phyloP scores from a whole-genome alignment of 2,329 filamentous ascomycete genomes.

The Colletotrichum echinochloae region DNA sequence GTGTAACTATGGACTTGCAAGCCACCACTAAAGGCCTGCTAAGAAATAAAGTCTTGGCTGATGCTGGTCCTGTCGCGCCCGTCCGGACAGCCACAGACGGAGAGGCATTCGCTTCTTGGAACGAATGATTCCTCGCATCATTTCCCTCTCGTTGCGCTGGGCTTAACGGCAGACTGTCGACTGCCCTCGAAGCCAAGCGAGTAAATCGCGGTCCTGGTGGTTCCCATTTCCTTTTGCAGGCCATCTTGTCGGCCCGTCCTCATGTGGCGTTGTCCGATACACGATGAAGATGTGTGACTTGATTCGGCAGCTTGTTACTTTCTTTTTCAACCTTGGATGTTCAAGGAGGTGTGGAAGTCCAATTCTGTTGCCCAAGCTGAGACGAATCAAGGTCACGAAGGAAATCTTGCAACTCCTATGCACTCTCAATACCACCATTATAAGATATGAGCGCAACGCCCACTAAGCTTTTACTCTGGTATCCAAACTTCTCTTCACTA shows the following conservation, averaged over 20 bases:
- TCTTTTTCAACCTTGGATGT: not conserved
- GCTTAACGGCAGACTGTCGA: too few relatives aligned
- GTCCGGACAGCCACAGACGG: slow-evolving; percentile 17
- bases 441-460: too few relatives aligned
- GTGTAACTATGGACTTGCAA: slow-evolving; percentile 4
- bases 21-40: slow-evolving; percentile 31
- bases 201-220: not conserved
- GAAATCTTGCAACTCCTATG: too few relatives aligned
- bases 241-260: not conserved
- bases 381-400: too few relatives aligned
- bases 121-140: not conserved
- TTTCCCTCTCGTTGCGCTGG: not conserved
- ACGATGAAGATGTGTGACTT: not conserved
- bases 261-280: not conserved
- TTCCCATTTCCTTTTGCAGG: too few relatives aligned
- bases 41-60: slow-evolving; percentile 35
- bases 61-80: slow-evolving; percentile 14
- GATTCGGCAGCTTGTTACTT: not conserved
- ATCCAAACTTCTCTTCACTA: too few relatives aligned
- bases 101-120: not conserved
- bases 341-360: too few relatives aligned
- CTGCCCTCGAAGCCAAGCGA: not conserved
- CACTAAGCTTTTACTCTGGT: too few relatives aligned
- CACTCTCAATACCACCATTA: too few relatives aligned
- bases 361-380: not conserved